These are phyloP conservation scores for Tetradesmus obliquus DNA, from an alignment of 139 green algal genomes.

Conservation along the genomic window DNA sequence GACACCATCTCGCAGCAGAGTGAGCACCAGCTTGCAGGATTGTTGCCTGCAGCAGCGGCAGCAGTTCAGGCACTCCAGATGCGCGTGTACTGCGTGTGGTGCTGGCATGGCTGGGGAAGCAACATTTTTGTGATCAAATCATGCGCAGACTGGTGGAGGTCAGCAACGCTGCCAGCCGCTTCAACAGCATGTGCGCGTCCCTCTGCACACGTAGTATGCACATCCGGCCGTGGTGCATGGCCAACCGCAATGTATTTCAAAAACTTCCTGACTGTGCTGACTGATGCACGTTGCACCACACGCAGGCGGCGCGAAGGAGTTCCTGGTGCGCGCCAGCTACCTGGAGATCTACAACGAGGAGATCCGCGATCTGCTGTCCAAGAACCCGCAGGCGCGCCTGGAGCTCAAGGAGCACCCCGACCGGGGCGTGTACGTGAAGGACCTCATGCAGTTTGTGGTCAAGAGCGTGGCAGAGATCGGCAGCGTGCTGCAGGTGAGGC, in stretches of 20 bases:
- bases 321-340: constrained; percentile 82
- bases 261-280: neutral
- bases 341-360: constrained; percentile 93
- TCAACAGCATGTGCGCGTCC: no score
- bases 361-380: constrained; percentile 78
- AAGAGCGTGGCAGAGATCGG: constrained; percentile 73
- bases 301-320: constrained; percentile 71
- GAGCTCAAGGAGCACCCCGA: constrained; percentile 80
- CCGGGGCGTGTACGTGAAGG: constrained; percentile 83
- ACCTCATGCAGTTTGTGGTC: constrained; percentile 80
- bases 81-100: neutral
- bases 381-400: constrained; percentile 73
- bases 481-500: constrained; percentile 71
- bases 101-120: neutral
- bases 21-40: constrained; percentile 45
- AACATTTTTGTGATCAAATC: neutral
- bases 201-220: no score
- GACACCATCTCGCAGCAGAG: constrained; percentile 67
- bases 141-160: no score
- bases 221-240: neutral
- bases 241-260: neutral
- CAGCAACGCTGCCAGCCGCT: no score
- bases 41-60: neutral
- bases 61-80: neutral
- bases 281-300: neutral